phyloP scores from a whole-genome alignment of 2,329 filamentous ascomycete genomes.

The Beauveria rudraprayagi region DNA sequence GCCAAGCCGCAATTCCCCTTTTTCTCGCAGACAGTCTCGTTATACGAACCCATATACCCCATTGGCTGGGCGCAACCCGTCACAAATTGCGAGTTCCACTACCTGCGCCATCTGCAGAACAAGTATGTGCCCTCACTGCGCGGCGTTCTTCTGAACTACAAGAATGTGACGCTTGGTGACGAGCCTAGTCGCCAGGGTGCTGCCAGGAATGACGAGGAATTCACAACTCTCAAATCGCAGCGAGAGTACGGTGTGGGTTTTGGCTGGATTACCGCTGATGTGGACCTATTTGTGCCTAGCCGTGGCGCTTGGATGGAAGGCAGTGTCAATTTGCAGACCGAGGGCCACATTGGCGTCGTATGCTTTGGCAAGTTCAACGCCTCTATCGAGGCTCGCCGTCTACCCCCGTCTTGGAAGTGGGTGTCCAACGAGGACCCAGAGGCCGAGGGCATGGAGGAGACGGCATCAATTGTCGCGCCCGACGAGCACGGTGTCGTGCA shows the following conservation, averaged over 20 bases:
- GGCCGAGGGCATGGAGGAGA: constrained; percentile 33
- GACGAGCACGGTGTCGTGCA: constrained; percentile 45
- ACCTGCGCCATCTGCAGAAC: constrained; percentile 67
- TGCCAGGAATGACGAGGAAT: constrained; percentile 40
- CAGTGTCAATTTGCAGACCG: constrained; percentile 75
- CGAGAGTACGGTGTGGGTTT: constrained; percentile 84
- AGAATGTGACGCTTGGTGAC: constrained; percentile 58
- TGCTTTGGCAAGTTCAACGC: constrained; percentile 92
- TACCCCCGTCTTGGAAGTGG: constrained; percentile 78
- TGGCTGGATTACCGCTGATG: constrained; percentile 81
- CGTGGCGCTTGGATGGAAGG: constrained; percentile 70
- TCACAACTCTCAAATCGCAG: constrained; percentile 43
- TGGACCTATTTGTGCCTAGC: constrained; percentile 72
- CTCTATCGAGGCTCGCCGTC: constrained; percentile 66
- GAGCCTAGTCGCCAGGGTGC: constrained; percentile 41
- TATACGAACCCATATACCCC: constrained; percentile 70
- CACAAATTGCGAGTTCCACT: constrained; percentile 63
- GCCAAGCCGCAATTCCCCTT: constrained; percentile 56
- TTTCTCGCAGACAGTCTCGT: constrained; percentile 68
- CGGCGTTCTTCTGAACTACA: constrained; percentile 69
- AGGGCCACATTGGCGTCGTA: constrained; percentile 80
- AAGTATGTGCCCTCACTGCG: constrained; percentile 66
- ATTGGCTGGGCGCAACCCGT: constrained; percentile 61
- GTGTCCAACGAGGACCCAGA: constrained; percentile 45
- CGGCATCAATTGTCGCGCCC: constrained; percentile 31